Conservation (phyloP, 176 grass and related monocot species). For the Zea luxurians region DNA sequence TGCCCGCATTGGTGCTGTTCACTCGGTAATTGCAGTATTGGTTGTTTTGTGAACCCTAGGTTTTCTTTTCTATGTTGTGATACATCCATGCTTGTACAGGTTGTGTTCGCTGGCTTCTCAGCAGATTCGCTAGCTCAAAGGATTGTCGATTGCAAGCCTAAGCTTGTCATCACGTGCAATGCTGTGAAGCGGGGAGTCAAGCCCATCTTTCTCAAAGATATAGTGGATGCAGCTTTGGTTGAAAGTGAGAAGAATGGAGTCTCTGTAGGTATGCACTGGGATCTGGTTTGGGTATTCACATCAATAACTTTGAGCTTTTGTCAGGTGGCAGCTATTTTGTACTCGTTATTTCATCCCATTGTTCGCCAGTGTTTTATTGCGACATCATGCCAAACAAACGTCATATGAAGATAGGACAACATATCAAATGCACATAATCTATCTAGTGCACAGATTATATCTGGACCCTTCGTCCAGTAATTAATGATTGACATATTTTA, state of each 20-base stretch:
- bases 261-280: constrained; percentile 53
- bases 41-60: constrained; percentile 1
- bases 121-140: constrained; percentile 86
- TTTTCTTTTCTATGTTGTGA: constrained; percentile 4
- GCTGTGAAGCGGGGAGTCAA: constrained; percentile 77
- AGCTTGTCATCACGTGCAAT: constrained; percentile 92
- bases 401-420: background rate
- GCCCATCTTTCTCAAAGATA: constrained; percentile 77
- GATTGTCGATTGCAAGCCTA: constrained; percentile 85
- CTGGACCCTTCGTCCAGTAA: too few species aligned
- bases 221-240: constrained; percentile 68
- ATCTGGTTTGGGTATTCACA: background rate
- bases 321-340: background rate
- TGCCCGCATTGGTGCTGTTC: constrained; percentile 87
- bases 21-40: constrained; percentile 60
- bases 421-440: too few species aligned
- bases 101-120: constrained; percentile 96
- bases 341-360: background rate
- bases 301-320: constrained; percentile 8
- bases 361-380: background rate
- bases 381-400: background rate
- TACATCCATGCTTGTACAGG: constrained; percentile 40
- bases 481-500: too few species aligned
- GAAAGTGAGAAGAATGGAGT: constrained; percentile 73
- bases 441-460: too few species aligned